These are phyloP conservation scores for Athelia psychrophila DNA, from an alignment of 1,284 basidiomycete genomes.

Conservation along the genomic window DNA sequence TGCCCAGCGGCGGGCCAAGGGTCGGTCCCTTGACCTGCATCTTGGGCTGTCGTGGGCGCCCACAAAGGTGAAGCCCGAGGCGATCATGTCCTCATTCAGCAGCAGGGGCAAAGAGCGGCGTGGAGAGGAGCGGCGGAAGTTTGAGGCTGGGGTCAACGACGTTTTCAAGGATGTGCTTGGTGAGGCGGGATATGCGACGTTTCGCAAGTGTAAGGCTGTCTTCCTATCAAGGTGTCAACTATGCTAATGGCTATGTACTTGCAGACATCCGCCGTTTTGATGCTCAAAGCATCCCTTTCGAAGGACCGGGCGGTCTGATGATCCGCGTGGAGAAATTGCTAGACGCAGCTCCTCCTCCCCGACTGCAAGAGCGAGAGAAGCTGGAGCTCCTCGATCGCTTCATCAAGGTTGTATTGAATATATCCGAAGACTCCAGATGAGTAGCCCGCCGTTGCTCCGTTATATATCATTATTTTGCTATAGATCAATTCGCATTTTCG, in stretches of 20 bases:
- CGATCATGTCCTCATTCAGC: constrained; percentile 43
- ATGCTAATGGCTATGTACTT: constrained; percentile 2
- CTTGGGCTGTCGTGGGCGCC: constrained; percentile 66
- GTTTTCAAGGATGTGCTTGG: constrained; percentile 61
- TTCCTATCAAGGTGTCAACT: constrained; percentile 6
- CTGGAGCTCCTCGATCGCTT: constrained; percentile 56
- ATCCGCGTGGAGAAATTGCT: constrained; percentile 59
- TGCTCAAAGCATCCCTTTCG: constrained; percentile 68
- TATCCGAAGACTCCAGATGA: neutral
- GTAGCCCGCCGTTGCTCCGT: neutral
- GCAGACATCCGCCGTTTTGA: constrained; percentile 68
- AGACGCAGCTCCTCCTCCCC: constrained; percentile 41
- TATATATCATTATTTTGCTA: neutral
- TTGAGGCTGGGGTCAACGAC: constrained; percentile 58
- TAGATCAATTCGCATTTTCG: neutral
- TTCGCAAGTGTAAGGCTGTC: constrained; percentile 62
- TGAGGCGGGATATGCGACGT: constrained; percentile 56
- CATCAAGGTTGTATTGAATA: constrained; percentile 45
- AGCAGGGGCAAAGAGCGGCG: constrained; percentile 26
- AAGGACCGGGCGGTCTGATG: constrained; percentile 67
- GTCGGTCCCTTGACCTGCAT: constrained; percentile 66
- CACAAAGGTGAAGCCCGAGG: constrained; percentile 58
- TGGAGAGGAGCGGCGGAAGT: constrained; percentile 30
- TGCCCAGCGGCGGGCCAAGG: constrained; percentile 38
- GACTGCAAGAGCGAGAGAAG: constrained; percentile 46